phyloP scores from a whole-genome alignment of 441 rosid species.

The Biscutella laevigata region DNA sequence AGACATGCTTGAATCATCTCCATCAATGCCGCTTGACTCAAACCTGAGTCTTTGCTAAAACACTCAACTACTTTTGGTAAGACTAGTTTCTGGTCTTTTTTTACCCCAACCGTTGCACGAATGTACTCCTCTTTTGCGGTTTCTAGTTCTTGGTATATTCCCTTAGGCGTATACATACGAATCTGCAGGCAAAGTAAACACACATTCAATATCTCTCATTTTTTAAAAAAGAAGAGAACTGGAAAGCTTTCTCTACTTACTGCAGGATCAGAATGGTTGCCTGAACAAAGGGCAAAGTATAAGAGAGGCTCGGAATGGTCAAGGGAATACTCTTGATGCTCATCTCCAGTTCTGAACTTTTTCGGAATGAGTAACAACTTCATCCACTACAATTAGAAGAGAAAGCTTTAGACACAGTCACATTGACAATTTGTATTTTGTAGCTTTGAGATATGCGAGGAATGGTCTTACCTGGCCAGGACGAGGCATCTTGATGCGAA shows the following conservation, averaged over 20 bases:
- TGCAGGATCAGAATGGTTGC: conserved; percentile 92
- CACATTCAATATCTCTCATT: conserved; percentile 6
- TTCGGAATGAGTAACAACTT: conserved; percentile 51
- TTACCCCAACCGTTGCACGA: conserved; percentile 57
- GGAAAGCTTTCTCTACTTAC: conserved; percentile 32
- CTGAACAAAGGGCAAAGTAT: conserved; percentile 74
- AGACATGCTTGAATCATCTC: conserved; percentile 68
- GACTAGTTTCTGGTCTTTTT: conserved; percentile 65
- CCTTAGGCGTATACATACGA: conserved; percentile 62
- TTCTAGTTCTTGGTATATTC: conserved; percentile 68
- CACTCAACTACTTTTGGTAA: conserved; percentile 75
- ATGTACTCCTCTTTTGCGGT: conserved; percentile 71
- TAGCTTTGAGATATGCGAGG: not conserved
- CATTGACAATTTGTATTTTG: conserved; percentile 5
- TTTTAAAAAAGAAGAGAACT: not conserved
- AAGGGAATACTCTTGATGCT: conserved; percentile 56
- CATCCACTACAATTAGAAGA: conserved; percentile 57
- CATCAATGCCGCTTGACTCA: conserved; percentile 44
- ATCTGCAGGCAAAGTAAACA: conserved; percentile 36
- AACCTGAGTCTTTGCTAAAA: conserved; percentile 63
- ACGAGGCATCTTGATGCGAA: conserved; percentile 68
- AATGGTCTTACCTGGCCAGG: conserved; percentile 66
- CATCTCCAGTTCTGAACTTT: conserved; percentile 68
- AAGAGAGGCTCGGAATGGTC: conserved; percentile 64
- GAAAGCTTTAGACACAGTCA: not conserved